Evolutionary conservation across 768 basidiomycete genomes (phyloP), one percentile per base, ranked within the genome.

Genomic region (Phaffia tasmanica): DNA sequence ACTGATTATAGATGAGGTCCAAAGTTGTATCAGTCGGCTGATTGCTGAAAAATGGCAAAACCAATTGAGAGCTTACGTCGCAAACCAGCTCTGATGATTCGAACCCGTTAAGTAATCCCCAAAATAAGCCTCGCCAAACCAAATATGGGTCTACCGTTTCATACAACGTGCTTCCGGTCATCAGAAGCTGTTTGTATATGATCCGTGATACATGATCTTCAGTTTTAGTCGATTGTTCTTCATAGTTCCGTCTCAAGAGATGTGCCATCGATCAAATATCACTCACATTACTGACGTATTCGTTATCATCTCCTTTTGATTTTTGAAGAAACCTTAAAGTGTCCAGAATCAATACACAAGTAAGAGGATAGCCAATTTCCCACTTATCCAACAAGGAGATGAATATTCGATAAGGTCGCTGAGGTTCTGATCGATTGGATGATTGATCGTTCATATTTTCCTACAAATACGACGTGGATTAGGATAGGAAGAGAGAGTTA

Each of bases 301-400:
- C 70, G 16, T 72, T 70, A 8, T 61, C 62, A 9, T 56, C 65
- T 0, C 83, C 79, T 55, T 84, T 75, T 21, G 83, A 78, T 21
- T 78, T 73, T 74, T 83, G 83, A 59, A 95, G 79, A 1, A 88
- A 84, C 61, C 81, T 84, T 72, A 97, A 84, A 0, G 88, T 81
- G 71, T 94, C 88, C 71, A 87, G 83, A 15, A 88, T 83, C 61
- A 97, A 77, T 7, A 79, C 80, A 50, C 90, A 86, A 0, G 91
- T 91, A 30, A 99, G 76, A 0, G 82, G 80, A 9, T 82, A 83
- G 5, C 94, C 94, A 55, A 98, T 86, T 75, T 98, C 95, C 88
- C 90, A 97, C 75, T 95, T 95, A 76, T 99, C 95, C 70, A 97
- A 79, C 21, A 98, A 76, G 1, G 91, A 93, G 27, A 98, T 86